phyloP scores from a whole-genome alignment of 2,329 filamentous ascomycete species.

The Aspergillus carbonarius region DNA sequence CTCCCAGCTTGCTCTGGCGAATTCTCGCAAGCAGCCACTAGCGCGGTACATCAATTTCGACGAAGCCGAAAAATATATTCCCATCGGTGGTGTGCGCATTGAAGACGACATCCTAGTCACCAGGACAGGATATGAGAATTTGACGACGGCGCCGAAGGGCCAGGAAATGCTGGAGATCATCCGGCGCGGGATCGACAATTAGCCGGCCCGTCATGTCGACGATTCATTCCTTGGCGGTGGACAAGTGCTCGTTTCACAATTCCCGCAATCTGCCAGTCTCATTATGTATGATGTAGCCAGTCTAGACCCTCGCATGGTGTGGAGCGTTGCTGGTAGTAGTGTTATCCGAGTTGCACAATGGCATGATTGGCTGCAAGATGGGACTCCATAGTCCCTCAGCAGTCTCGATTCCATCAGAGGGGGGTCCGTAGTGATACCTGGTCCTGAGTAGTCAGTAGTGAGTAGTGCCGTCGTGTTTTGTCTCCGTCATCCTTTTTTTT shows the following conservation, averaged over 20 bases:
- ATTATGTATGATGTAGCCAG: neutral
- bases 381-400: neutral
- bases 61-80: conserved; percentile 39
- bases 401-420: neutral
- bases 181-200: conserved; percentile 23
- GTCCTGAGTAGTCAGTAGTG: neutral
- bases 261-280: neutral
- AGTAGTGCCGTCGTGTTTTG: neutral
- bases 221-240: conserved; percentile 1
- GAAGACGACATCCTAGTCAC: conserved; percentile 69
- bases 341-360: neutral
- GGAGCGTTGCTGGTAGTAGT: neutral
- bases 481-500: too few relatives aligned
- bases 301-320: neutral
- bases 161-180: conserved; percentile 50
- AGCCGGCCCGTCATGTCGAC: conserved; percentile 1
- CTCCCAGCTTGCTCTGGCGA: conserved; percentile 37
- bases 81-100: conserved; percentile 46
- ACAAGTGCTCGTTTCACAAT: neutral
- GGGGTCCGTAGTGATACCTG: neutral
- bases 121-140: conserved; percentile 65
- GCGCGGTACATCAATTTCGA: conserved; percentile 42
- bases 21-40: conserved; percentile 31
- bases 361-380: neutral
- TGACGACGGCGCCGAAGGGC: conserved; percentile 71